These are phyloP conservation scores for Penicillium lagena DNA, from an alignment of 495 filamentous ascomycete genomes.

Conservation along the genomic window DNA sequence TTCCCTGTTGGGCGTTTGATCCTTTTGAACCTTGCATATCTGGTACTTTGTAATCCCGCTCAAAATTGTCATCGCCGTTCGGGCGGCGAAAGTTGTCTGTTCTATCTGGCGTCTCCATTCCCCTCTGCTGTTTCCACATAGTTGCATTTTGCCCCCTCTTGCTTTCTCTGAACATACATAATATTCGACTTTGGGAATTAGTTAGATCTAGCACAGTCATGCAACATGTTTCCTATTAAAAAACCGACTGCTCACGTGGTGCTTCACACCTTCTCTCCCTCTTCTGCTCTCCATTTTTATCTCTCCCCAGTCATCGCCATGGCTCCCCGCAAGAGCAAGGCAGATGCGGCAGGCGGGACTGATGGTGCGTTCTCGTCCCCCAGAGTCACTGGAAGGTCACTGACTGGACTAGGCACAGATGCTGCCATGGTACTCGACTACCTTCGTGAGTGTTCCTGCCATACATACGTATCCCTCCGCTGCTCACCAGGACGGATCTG, in stretches of 20 bases:
- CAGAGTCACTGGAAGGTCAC: too few relatives aligned
- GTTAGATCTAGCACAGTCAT: conserved; percentile 12
- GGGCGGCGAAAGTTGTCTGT: conserved; percentile 4
- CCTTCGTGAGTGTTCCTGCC: conserved; percentile 40
- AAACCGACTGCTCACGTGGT: not conserved
- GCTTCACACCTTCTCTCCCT: conserved; percentile 1
- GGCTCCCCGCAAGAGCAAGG: conserved; percentile 48
- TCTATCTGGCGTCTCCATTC: not conserved
- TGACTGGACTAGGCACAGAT: conserved; percentile 6
- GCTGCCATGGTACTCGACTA: conserved; percentile 45
- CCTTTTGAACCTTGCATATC: conserved; percentile 6
- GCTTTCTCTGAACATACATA: conserved; percentile 20
- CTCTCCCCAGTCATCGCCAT: conserved; percentile 15
- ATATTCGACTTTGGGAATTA: conserved; percentile 6
- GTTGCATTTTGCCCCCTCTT: conserved; percentile 17
- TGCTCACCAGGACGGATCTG: not conserved
- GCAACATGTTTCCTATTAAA: not conserved
- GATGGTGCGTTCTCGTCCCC: conserved; percentile 26
- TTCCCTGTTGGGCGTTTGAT: not conserved
- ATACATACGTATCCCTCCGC: not conserved
- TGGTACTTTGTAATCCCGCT: conserved; percentile 9
- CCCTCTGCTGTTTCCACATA: conserved; percentile 5
- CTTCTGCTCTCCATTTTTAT: not conserved
- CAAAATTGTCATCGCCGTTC: conserved; percentile 11
- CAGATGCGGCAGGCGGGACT: conserved; percentile 31